These are phyloP conservation scores for Xanthoceras sorbifolium DNA, from an alignment of 345 rosid species.

Conservation along the genomic window DNA sequence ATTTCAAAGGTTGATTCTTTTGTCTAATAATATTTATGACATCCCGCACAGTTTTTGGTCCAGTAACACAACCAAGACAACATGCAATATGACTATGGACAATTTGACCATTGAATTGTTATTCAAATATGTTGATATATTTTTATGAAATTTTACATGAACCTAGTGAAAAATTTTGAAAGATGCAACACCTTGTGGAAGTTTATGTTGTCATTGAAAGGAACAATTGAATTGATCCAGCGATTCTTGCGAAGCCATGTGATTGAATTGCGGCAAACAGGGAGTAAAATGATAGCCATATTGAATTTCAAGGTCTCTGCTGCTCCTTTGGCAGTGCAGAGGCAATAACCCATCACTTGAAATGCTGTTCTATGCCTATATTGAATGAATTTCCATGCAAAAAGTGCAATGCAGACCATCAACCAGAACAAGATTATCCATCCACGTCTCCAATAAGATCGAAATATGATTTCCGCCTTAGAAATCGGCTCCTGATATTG, in stretches of 20 bases:
- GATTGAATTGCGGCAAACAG: slow-evolving; percentile 51
- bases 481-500: slow-evolving; percentile 24
- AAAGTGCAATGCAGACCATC: slow-evolving; percentile 33
- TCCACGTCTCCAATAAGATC: slow-evolving; percentile 47
- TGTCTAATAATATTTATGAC: too few species aligned
- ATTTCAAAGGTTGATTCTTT: too few species aligned
- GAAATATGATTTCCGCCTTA: slow-evolving; percentile 37
- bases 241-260: slow-evolving; percentile 51
- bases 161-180: neutral
- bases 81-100: too few species aligned
- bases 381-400: slow-evolving; percentile 60
- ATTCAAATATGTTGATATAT: too few species aligned
- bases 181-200: slow-evolving; percentile 45
- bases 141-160: too few species aligned
- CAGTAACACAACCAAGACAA: too few species aligned
- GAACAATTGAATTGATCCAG: slow-evolving; percentile 36
- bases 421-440: slow-evolving; percentile 53
- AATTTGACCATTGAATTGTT: too few species aligned
- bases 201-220: slow-evolving; percentile 59
- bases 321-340: slow-evolving; percentile 61
- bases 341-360: slow-evolving; percentile 63
- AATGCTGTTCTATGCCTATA: slow-evolving; percentile 47
- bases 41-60: too few species aligned
- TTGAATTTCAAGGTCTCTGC: slow-evolving; percentile 63
- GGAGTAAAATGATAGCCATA: slow-evolving; percentile 59